phyloP scores from a whole-genome alignment of 2,329 filamentous ascomycete genomes.

The Calonectria hongkongensis region DNA sequence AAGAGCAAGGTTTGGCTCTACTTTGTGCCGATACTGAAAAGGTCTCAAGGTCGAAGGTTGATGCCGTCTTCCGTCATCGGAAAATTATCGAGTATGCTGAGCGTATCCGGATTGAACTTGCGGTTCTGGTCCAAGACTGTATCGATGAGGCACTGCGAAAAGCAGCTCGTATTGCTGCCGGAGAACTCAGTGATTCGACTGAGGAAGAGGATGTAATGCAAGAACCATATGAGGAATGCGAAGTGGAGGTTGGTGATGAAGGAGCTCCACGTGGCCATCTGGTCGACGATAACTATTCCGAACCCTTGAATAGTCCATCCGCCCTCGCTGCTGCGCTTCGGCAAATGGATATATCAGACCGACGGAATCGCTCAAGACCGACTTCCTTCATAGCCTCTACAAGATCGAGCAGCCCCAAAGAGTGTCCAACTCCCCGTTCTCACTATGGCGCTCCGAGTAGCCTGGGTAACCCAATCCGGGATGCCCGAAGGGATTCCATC shows the following conservation, averaged over 20 bases:
- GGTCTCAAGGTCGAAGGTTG: conserved; percentile 90
- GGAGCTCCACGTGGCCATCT: conserved; percentile 40
- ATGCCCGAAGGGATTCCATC: conserved; percentile 85
- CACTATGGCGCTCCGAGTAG: conserved; percentile 77
- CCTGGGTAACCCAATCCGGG: conserved; percentile 71
- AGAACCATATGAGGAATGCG: conserved; percentile 51
- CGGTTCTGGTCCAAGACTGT: conserved; percentile 94
- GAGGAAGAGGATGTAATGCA: conserved; percentile 71
- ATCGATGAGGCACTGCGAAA: conserved; percentile 94
- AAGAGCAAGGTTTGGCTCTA: conserved; percentile 91
- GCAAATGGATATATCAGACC: conserved; percentile 60
- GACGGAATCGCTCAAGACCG: conserved; percentile 68
- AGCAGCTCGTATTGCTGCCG: conserved; percentile 89
- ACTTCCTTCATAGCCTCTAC: conserved; percentile 79
- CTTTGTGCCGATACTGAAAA: conserved; percentile 94
- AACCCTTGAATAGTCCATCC: conserved; percentile 65
- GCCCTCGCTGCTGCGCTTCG: conserved; percentile 73
- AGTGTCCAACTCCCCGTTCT: conserved; percentile 93
- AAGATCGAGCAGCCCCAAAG: conserved; percentile 90
- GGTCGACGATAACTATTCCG: conserved; percentile 45
- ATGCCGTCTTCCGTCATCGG: conserved; percentile 92
- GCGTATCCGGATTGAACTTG: conserved; percentile 94
- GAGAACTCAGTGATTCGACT: conserved; percentile 86
- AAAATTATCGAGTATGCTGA: conserved; percentile 97
- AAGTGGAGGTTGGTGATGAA: conserved; percentile 61